Evolutionary conservation across 371 early-diverging fungal genomes (phyloP).

Genomic region (Zychaea mexicana): DNA sequence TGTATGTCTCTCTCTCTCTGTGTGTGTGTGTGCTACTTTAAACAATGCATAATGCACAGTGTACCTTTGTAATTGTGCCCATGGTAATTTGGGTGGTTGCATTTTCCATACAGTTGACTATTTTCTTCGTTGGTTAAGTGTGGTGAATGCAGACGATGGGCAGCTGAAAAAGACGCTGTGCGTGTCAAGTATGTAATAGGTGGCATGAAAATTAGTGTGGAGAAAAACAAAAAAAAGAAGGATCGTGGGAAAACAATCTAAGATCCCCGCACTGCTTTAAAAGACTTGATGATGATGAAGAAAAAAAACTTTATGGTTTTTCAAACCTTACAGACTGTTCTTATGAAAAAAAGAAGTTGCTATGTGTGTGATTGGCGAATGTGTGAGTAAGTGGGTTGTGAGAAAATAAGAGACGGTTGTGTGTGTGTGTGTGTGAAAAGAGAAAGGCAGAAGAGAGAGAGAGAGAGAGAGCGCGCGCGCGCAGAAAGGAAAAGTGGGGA

Average conservation of each 20-base stretch:
- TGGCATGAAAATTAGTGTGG: slow-evolving; percentile 24
- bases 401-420: neutral
- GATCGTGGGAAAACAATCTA: neutral
- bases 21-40: too few relatives aligned
- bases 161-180: slow-evolving; percentile 83
- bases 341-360: too few relatives aligned
- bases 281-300: too few relatives aligned
- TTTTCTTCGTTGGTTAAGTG: slow-evolving; percentile 76
- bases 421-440: neutral
- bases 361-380: too few relatives aligned
- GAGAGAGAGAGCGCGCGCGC: neutral
- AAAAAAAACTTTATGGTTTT: too few relatives aligned
- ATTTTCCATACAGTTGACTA: slow-evolving; percentile 79
- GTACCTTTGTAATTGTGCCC: slow-evolving; percentile 90
- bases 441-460: neutral
- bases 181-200: slow-evolving; percentile 73
- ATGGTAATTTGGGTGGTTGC: slow-evolving; percentile 83
- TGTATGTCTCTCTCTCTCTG: neutral
- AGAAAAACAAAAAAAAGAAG: neutral
- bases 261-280: neutral
- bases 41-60: neutral
- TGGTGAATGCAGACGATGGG: slow-evolving; percentile 84
- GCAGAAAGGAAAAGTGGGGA: neutral
- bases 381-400: too few relatives aligned
- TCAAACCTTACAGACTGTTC: too few relatives aligned